Evolutionary conservation across 2,329 filamentous ascomycete genomes (phyloP), one percentile per base, ranked within the genome.

Genomic region (Capronia americana): DNA sequence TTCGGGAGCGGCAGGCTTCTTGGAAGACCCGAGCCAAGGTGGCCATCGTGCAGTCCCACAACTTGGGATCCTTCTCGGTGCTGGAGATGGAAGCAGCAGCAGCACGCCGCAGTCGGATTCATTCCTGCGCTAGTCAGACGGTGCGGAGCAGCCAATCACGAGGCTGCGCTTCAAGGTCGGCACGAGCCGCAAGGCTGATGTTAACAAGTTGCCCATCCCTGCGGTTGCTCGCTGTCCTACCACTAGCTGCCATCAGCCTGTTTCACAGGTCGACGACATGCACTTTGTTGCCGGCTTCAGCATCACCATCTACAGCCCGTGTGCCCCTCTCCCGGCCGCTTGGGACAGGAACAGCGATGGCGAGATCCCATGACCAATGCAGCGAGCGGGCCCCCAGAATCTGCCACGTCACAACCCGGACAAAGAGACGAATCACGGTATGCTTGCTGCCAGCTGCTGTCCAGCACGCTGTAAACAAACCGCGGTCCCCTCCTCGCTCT

Each of bases 11-110:
- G 50, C 69, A 71, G n/a, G 69, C 64, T 38, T 61, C 65, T 38
- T 73, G 71, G 38, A 72, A 69, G 6, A 64, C 65, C 23, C 65
- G 70, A 24, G 67, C 67, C 62, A 67, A 66, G 53, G 38, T 67
- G 38, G 68, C 63, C 68, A 70, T 71, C n/a, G 24, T 54, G 23
- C 26, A 24, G 24, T 48, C 38, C 38, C 24, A 46, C 41, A 23
- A 38, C 34, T 11, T 14, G n/a, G 34, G 12, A 46, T 44, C 4
- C 20, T n/a, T 46, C 23, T 30, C n/a, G 12, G 12, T 58, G 34
- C 38, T 46, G 23, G 30, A n/a, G 53, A 55, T 20, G 53, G 24
- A 26, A 5, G 53, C 53, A 20, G 44, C 23, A 23, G 44, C 6
- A 48, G 23, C 23, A n/a, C 41, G 17, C 44, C 44, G 44, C 30